phyloP scores from a whole-genome alignment of 2,329 filamentous ascomycete species.

The Ceratocystis eucalypticola region DNA sequence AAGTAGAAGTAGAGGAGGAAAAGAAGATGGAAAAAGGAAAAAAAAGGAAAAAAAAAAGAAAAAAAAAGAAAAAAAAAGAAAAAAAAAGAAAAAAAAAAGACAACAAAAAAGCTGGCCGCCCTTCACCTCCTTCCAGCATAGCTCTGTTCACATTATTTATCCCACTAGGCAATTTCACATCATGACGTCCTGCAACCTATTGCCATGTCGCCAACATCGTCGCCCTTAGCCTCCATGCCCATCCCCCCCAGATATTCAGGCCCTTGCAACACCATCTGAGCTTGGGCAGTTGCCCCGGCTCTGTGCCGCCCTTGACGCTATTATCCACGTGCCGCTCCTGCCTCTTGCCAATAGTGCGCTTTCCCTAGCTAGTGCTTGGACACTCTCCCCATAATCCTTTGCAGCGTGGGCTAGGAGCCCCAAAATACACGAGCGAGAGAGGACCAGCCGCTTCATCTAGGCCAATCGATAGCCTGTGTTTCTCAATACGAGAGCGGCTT shows the following conservation, averaged over 20 bases:
- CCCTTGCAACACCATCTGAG: background rate
- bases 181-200: background rate
- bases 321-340: constrained; percentile 3
- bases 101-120: too few species aligned
- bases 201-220: background rate
- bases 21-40: too few species aligned
- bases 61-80: too few species aligned
- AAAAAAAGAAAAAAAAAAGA: too few species aligned
- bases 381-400: background rate
- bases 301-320: background rate
- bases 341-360: constrained; percentile 4
- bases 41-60: too few species aligned
- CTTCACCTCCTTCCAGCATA: too few species aligned
- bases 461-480: background rate
- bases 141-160: background rate
- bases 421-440: background rate
- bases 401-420: background rate
- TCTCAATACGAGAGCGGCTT: background rate
- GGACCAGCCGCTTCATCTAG: background rate
- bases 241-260: background rate
- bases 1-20: too few species aligned
- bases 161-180: background rate
- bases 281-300: background rate
- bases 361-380: background rate
- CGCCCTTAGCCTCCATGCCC: background rate